Base-by-base conservation (phyloP, 805 yeast genomes). In the Nakazawaea ambrosiae region DNA sequence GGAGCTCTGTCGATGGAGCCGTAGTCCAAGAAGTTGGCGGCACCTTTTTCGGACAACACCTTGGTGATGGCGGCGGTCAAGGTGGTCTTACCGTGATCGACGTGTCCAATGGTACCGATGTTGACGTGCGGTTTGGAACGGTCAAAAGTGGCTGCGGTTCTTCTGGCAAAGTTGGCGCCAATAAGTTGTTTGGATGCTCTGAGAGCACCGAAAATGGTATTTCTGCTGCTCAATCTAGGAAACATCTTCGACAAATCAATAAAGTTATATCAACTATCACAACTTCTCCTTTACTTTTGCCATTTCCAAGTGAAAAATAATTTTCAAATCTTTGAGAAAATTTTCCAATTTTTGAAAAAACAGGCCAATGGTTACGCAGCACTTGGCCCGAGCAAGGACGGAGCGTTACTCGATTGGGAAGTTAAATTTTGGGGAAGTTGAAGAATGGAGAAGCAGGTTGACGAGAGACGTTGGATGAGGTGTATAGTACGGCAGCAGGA, bases 41-140 rank as follows among this genome's bases (percentile, higher is more conserved):
- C 95, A 57, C 96, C 97, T 54, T 73, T 72, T 53, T 73, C 78
- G 36, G 97, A 73, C 47, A 90, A 73, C 43, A 86, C 89, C 73
- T 92, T 90, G 68, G 97, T 90, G 73, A 90, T 89, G 55, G 97
- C 97, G 49, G 97, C 98, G 44, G 98, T 92, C 59, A 90, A 74
- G 39, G 97, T 89, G 54, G 97, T 89, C 70, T 90, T 90, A 66
- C 98, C 98, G 68, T 90, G 97, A 71, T 90, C 98, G 49, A 90
- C 97, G 65, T 90, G 97, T 50, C 97, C 97, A 62, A 90, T 90
- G 60, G 97, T 90, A 70, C 97, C 98, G 52, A 90, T 75, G 68
- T 90, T 90, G 51, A 90, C 81, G 61, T 90, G 97, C 34, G 97
- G 97, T 72, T 92, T 92, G 51, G 88, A 73, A 70, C 98, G 90